Evolutionary conservation across 2,329 filamentous ascomycete species (phyloP), one percentile per base, ranked within the genome.

Genomic region (Colletotrichum brevisporum): DNA sequence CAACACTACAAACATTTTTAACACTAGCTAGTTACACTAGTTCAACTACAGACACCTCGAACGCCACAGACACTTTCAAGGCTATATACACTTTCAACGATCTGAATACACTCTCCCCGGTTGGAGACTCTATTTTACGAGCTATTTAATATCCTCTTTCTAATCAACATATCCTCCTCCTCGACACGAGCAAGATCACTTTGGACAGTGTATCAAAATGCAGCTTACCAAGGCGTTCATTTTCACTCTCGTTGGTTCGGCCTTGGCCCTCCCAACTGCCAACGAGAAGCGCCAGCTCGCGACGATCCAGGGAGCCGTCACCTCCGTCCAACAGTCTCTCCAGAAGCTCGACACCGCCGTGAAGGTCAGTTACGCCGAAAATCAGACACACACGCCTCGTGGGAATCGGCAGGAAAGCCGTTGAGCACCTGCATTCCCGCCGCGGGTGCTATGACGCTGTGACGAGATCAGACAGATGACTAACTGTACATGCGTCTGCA

Each of bases 301-400:
- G 61, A 83, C 88, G 21, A 84, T 90, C 78, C 88, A 87, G 79
- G 87, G 86, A 27, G 80, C 83, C 70, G 88, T 89, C 45, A 90
- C 85, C 77, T 86, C 86, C n/a, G 80, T 87, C 59, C 90, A 88
- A 79, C 71, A 72, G 59, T 89, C 90, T 77, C 81, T 91, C 6
- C 89, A 90, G 78, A 84, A 89, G 69, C 77, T 84, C 56, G 79
- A 79, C 63, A 73, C 69, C 16, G 73, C 75, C 6, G 65, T 74
- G 6, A 59, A 69, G 67, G 67, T 69, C 52, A 10, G 67, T 56
- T 4, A 2, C 13, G 18, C 56, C 16, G 12, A 56, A 18, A 5
- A 18, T 18, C 24, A 50, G 50, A 18, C 43, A 24, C 52, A 12
- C 2, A 8, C 15, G 5, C 6, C 5, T 6, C 2, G 31, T 5